A percentile compares a stretch with the other conserved stretches of the same genome.
phyloP scores from a whole-genome alignment of 306 rosid species.

The Cucurbita pepo region DNA sequence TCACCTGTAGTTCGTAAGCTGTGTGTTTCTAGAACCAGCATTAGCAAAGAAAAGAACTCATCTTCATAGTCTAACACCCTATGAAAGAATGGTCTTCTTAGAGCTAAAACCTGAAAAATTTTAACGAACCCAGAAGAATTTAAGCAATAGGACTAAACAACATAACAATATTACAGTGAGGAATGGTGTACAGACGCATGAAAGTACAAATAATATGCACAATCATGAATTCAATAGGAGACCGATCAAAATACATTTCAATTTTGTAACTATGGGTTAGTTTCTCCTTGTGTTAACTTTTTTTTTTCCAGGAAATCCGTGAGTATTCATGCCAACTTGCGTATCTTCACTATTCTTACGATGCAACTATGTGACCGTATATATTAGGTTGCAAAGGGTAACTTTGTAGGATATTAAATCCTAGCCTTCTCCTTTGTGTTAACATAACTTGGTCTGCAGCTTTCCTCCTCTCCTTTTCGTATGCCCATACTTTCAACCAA shows the following conservation, averaged over 20 bases:
- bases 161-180: not conserved
- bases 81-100: slow-evolving; percentile 62
- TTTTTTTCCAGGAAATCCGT: too few relatives aligned
- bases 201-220: not conserved
- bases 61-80: slow-evolving; percentile 63
- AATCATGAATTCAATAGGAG: not conserved
- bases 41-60: slow-evolving; percentile 63
- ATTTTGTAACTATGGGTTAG: too few relatives aligned
- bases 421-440: not conserved
- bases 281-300: too few relatives aligned
- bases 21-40: slow-evolving; percentile 79
- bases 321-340: not conserved
- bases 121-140: not conserved
- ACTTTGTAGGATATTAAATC: not conserved
- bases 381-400: not conserved
- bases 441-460: not conserved
- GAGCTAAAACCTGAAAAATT: slow-evolving; percentile 46
- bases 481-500: not conserved
- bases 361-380: too few relatives aligned
- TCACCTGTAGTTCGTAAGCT: slow-evolving; percentile 67
- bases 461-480: not conserved
- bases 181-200: not conserved
- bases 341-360: not conserved
- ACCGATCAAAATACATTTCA: too few relatives aligned
- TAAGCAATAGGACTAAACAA: not conserved